Conservation (phyloP, 495 filamentous ascomycete genomes). For the Penicillium tannophilum region DNA sequence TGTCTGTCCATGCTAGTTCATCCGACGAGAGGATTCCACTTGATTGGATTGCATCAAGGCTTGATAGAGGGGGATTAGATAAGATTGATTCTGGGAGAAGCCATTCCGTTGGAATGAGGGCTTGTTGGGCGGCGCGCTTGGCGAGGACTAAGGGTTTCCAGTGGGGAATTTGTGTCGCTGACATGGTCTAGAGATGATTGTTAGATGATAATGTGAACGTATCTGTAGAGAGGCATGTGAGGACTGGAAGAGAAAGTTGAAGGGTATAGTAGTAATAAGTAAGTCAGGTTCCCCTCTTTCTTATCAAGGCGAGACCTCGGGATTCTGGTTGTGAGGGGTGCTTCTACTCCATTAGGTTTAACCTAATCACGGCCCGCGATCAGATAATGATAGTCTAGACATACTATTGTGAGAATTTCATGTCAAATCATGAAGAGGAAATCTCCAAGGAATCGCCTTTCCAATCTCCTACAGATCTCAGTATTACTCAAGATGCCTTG, state of each 20-base stretch:
- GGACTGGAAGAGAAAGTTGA: too few species aligned
- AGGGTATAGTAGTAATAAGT: too few species aligned
- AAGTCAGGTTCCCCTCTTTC: not conserved
- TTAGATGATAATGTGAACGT: not conserved
- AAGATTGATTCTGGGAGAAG: constrained; percentile 15
- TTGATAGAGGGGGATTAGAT: constrained; percentile 13
- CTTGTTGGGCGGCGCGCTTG: constrained; percentile 23
- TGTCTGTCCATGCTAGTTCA: constrained; percentile 54
- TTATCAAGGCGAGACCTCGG: not conserved
- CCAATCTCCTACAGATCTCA: too few species aligned
- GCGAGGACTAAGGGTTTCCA: constrained; percentile 17
- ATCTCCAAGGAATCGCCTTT: too few species aligned
- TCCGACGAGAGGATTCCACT: constrained; percentile 43
- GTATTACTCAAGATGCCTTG: too few species aligned
- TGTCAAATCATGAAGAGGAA: too few species aligned
- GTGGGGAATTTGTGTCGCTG: not conserved
- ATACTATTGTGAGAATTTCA: too few species aligned
- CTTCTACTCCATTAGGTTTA: too few species aligned
- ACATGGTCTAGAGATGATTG: not conserved
- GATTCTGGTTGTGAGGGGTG: not conserved
- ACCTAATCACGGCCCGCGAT: not conserved
- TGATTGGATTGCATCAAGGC: constrained; percentile 23
- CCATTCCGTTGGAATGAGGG: constrained; percentile 30
- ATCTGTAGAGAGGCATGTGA: too few species aligned
- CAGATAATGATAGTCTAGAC: not conserved